Percentiles rank a stretch among this genome's conserved stretches.
Evolutionary conservation across 139 green algal genomes (phyloP).

Genomic region (Dunaliella primolecta): DNA sequence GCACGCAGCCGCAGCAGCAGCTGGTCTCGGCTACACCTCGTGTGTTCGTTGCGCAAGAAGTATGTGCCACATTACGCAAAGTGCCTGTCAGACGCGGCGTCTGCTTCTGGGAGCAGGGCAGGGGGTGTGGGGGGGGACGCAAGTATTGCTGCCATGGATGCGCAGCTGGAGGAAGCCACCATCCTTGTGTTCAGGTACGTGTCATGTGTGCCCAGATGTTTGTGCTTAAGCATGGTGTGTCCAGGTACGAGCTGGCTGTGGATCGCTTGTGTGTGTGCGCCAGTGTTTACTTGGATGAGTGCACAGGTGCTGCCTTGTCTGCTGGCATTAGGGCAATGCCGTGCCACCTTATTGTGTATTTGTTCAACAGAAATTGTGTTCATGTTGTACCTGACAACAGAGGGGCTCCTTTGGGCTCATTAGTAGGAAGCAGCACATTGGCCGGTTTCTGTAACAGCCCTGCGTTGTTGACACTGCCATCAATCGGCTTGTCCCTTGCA

Average conservation of each 20-base stretch:
- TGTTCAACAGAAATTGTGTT: no score
- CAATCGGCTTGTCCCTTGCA: no score
- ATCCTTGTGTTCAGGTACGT: slow-evolving; percentile 73
- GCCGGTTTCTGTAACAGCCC: no score
- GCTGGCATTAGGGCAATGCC: no score
- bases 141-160: slow-evolving; percentile 52
- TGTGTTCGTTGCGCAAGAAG: slow-evolving; percentile 45
- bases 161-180: slow-evolving; percentile 62
- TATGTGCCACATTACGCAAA: slow-evolving; percentile 71
- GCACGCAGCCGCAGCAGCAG: slow-evolving; percentile 24
- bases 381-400: no score
- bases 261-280: background rate
- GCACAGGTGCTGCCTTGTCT: no score
- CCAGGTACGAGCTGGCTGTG: no score
- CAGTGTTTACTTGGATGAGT: background rate
- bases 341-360: no score
- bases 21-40: slow-evolving; percentile 46
- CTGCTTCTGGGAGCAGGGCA: background rate
- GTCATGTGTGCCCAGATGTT: background rate
- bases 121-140: background rate
- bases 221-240: no score
- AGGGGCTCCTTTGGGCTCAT: no score
- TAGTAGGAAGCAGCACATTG: no score
- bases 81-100: slow-evolving; percentile 32
- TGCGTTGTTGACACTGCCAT: no score